Conservation (phyloP, 768 basidiomycete genomes). For the Trametes villosa region DNA sequence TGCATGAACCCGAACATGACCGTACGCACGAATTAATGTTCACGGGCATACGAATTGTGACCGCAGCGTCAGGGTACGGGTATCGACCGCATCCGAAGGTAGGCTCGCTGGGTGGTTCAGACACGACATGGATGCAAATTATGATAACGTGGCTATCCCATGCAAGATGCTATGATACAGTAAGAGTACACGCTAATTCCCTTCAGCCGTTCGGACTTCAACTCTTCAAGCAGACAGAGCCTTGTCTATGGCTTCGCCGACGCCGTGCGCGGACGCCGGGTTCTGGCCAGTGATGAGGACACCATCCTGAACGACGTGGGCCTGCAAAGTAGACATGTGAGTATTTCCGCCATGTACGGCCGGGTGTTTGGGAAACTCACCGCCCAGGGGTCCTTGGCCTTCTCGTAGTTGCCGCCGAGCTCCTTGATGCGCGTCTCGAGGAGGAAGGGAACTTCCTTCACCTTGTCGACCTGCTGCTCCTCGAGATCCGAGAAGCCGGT, state of each 20-base stretch:
- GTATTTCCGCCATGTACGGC: not conserved
- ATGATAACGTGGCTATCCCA: no score
- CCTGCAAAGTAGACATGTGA: conserved; percentile 9
- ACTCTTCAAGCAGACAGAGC: conserved; percentile 39
- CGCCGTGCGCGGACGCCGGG: conserved; percentile 61
- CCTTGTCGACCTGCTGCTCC: conserved; percentile 52
- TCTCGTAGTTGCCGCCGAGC: conserved; percentile 70
- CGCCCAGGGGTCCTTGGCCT: conserved; percentile 58
- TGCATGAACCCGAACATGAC: no score
- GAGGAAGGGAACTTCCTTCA: conserved; percentile 65
- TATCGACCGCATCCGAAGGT: no score
- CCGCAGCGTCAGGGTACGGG: no score
- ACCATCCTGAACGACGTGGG: conserved; percentile 60
- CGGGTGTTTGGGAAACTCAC: conserved; percentile 42
- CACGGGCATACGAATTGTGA: no score
- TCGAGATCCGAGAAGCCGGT: conserved; percentile 79
- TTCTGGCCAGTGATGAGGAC: conserved; percentile 76
- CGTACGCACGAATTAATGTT: no score
- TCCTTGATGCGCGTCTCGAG: conserved; percentile 65
- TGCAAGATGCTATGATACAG: not conserved
- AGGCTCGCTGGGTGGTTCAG: no score
- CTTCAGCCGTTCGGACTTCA: no score
- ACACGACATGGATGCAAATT: no score
- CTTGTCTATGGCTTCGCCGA: conserved; percentile 62
- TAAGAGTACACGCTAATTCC: not conserved